Evolutionary conservation across 768 basidiomycete species (phyloP).

Genomic region (Termitomyces heimii): DNA sequence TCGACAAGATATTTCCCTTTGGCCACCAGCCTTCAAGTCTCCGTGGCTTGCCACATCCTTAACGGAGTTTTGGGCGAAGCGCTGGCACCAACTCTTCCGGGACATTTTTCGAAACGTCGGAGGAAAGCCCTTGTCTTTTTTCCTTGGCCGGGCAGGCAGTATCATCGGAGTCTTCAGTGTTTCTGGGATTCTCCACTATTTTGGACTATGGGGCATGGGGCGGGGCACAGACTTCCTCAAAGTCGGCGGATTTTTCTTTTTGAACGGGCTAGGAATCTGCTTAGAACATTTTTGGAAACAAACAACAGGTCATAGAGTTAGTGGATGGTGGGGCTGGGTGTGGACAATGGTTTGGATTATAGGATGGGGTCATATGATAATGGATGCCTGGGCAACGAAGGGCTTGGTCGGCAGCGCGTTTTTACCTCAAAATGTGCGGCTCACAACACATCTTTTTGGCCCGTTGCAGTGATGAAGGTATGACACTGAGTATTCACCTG

Average conservation of each 20-base stretch:
- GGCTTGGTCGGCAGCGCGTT: slow-evolving; percentile 37
- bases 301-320: slow-evolving; percentile 37
- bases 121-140: slow-evolving; percentile 29
- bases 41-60: slow-evolving; percentile 58
- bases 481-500: background rate
- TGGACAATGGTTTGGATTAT: slow-evolving; percentile 49
- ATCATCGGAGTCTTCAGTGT: slow-evolving; percentile 54
- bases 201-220: slow-evolving; percentile 54
- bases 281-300: slow-evolving; percentile 43
- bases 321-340: slow-evolving; percentile 40
- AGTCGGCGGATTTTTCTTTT: slow-evolving; percentile 48
- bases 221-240: slow-evolving; percentile 38
- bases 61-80: slow-evolving; percentile 51
- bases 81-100: slow-evolving; percentile 71
- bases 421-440: slow-evolving; percentile 27
- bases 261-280: slow-evolving; percentile 47
- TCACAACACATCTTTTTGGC: slow-evolving; percentile 23
- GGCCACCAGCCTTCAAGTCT: slow-evolving; percentile 57
- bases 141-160: slow-evolving; percentile 42
- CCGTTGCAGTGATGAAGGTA: slow-evolving; percentile 3
- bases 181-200: slow-evolving; percentile 56
- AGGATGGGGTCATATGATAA: slow-evolving; percentile 38
- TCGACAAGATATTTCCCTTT: slow-evolving; percentile 41
- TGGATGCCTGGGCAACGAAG: slow-evolving; percentile 43
- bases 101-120: slow-evolving; percentile 51